Conservation (phyloP, 2,329 filamentous ascomycete species). For the Aspergillus novofumigatus region DNA sequence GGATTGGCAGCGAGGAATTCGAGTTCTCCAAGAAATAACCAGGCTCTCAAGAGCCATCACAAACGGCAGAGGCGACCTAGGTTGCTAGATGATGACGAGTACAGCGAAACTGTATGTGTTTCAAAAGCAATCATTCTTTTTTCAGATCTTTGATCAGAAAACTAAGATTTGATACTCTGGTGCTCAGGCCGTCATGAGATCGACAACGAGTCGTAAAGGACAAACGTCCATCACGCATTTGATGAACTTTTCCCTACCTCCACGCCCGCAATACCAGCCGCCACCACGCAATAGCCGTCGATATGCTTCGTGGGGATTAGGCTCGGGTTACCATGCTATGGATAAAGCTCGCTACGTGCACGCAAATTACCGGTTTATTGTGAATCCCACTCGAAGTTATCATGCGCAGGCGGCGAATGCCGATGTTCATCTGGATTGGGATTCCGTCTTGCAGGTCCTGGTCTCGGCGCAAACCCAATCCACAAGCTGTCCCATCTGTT, state of each 20-base stretch:
- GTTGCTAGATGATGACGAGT: constrained; percentile 76
- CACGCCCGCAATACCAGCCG: constrained; percentile 59
- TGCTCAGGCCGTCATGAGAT: constrained; percentile 57
- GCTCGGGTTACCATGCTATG: constrained; percentile 81
- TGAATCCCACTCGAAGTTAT: constrained; percentile 77
- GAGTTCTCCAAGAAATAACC: constrained; percentile 60
- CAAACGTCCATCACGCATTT: constrained; percentile 97
- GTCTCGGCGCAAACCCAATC: constrained; percentile 85
- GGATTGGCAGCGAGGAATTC: constrained; percentile 35
- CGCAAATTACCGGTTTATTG: constrained; percentile 95
- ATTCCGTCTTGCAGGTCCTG: constrained; percentile 82
- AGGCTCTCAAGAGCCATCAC: constrained; percentile 75
- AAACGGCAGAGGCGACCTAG: constrained; percentile 72
- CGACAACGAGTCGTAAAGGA: constrained; percentile 70
- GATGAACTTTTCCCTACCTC: constrained; percentile 82
- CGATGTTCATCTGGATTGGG: constrained; percentile 87
- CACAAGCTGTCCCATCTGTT: constrained; percentile 88
- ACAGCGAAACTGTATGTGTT: constrained; percentile 69
- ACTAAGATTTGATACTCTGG: constrained; percentile 1
- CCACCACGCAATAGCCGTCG: constrained; percentile 60
- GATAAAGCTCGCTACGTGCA: constrained; percentile 93
- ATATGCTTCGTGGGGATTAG: constrained; percentile 76
- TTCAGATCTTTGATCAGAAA: not conserved
- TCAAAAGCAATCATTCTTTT: not conserved
- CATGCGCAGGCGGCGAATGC: constrained; percentile 76